Conservation (phyloP, 2,329 filamentous ascomycete genomes). For the Phyllosticta citribraziliensis region DNA sequence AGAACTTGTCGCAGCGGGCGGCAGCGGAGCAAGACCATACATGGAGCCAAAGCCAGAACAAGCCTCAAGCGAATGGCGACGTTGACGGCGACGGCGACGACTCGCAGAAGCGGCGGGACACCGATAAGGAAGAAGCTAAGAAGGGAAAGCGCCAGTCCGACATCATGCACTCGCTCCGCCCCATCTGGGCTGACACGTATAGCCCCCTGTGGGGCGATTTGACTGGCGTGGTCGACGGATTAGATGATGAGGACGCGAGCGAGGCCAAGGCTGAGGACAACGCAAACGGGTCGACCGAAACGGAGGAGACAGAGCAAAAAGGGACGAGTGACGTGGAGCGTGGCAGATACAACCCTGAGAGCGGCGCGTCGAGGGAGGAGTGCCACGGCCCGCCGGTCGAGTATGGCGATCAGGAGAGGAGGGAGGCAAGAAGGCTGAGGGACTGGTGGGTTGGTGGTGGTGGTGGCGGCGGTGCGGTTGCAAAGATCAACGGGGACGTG, state of each 20-base stretch:
- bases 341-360: neutral
- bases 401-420: constrained; percentile 35
- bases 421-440: constrained; percentile 30
- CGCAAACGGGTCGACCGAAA: neutral
- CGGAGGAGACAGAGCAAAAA: neutral
- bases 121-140: neutral
- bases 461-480: neutral
- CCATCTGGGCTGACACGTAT: constrained; percentile 19
- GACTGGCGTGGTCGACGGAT: neutral
- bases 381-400: constrained; percentile 37
- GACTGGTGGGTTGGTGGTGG: constrained; percentile 26
- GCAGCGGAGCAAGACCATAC: neutral
- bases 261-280: neutral
- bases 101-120: neutral
- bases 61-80: neutral
- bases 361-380: constrained; percentile 28
- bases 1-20: neutral
- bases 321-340: neutral
- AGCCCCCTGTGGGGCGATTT: constrained; percentile 20
- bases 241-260: neutral
- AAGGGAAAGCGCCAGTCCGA: neutral
- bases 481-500: too few relatives aligned
- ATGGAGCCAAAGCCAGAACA: too few relatives aligned
- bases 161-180: constrained; percentile 12
- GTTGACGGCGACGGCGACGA: neutral